A percentile compares a stretch with the other conserved stretches of the same genome.
These are phyloP conservation scores for Colletotrichum noveboracense DNA, from an alignment of 2,329 filamentous ascomycete species.

Conservation along the genomic window DNA sequence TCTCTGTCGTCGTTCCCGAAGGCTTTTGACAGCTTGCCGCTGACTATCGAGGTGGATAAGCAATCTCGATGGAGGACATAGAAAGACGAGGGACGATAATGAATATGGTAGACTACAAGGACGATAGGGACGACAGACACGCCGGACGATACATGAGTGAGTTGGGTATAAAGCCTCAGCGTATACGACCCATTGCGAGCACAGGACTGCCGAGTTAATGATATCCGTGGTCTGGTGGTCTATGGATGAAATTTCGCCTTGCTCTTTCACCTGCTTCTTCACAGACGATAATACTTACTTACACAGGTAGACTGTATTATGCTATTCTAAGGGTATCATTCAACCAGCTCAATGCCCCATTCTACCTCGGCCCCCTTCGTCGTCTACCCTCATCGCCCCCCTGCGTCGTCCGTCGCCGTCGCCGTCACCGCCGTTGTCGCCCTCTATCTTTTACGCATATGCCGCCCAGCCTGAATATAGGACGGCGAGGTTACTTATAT, in stretches of 20 bases:
- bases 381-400: neutral
- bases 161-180: neutral
- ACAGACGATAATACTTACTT: too few relatives aligned
- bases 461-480: slow-evolving; percentile 68
- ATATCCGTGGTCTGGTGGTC: too few relatives aligned
- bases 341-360: neutral
- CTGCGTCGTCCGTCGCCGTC: neutral
- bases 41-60: neutral
- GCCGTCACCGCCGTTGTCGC: neutral
- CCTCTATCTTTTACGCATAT: neutral
- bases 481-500: slow-evolving; percentile 90
- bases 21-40: neutral
- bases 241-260: too few relatives aligned
- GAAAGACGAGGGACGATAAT: neutral
- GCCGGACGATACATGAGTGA: rapidly evolving
- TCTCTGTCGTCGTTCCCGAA: neutral
- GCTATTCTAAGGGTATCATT: neutral
- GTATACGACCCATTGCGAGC: too few relatives aligned
- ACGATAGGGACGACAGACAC: neutral
- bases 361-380: neutral
- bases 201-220: too few relatives aligned
- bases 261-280: too few relatives aligned
- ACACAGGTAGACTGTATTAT: too few relatives aligned
- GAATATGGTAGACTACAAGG: neutral
- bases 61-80: neutral